Percentiles rank a stretch among this genome's conserved stretches.
These are phyloP conservation scores for Solanum medicagineum DNA, from an alignment of 257 asterid species.

Conservation along the genomic window DNA sequence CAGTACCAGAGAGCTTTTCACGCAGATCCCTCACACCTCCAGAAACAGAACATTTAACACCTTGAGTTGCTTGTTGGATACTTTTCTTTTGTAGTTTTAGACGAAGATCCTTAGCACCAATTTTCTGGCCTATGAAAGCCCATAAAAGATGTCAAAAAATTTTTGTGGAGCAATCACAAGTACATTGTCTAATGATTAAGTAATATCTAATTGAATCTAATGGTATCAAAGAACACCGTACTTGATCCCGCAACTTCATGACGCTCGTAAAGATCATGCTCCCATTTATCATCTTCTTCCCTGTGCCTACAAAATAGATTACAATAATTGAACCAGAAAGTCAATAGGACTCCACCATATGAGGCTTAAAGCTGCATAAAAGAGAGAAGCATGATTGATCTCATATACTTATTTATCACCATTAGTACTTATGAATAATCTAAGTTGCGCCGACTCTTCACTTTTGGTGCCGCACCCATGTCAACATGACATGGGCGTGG, in stretches of 20 bases:
- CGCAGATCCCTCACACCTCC: slow-evolving; percentile 85
- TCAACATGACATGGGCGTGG: neutral
- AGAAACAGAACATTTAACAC: slow-evolving; percentile 40
- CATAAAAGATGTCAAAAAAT: slow-evolving; percentile 2
- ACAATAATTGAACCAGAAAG: slow-evolving; percentile 5
- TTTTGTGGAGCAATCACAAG: neutral
- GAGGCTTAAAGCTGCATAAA: slow-evolving; percentile 1
- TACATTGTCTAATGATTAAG: neutral
- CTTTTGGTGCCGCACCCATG: neutral
- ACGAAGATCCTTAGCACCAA: slow-evolving; percentile 81
- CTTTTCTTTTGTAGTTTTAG: slow-evolving; percentile 82
- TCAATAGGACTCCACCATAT: slow-evolving; percentile 5
- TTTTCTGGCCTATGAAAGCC: slow-evolving; percentile 40
- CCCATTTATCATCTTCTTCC: slow-evolving; percentile 88
- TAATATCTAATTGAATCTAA: neutral
- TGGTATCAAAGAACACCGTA: slow-evolving; percentile 11
- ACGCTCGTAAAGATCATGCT: slow-evolving; percentile 62
- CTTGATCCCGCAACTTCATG: slow-evolving; percentile 37
- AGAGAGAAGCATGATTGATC: slow-evolving; percentile 10
- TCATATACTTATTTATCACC: neutral
- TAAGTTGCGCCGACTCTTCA: neutral
- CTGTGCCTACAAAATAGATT: slow-evolving; percentile 53
- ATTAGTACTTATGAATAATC: neutral
- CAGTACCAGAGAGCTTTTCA: slow-evolving; percentile 80
- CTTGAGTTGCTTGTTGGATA: slow-evolving; percentile 37